Base-by-base conservation (phyloP, 495 filamentous ascomycete species). In the Penicillium bialowiezense region DNA sequence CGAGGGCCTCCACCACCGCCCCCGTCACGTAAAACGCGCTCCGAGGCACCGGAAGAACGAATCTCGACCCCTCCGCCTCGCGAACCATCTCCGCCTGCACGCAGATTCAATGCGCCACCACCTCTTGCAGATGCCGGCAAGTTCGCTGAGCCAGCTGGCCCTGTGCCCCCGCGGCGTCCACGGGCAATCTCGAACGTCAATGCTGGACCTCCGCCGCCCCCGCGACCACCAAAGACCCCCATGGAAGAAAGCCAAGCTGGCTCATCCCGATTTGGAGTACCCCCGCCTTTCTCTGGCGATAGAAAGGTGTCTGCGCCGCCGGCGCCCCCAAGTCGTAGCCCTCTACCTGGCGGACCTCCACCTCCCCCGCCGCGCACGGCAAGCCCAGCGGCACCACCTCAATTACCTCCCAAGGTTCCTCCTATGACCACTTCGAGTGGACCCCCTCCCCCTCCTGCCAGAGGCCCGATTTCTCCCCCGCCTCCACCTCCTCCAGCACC, bases 101-200 rank as follows among this genome's bases (percentile, higher is more conserved):
- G 58, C 15, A 80, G 77, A 56, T 96, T 92, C 60, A 78, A 81
- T 48, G 91, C 89, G 18, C 91, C 91, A 15, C 91, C 91, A 52
- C 88, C 91, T 15, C 67, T 96, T 39, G 79, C 88, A 48, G 89
- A 93, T 63, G 91, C 91, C 33, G 91, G 91, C 4, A 91, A 88
- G 65, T 92, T 78, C 56, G 84, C 83, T 3, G 71, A 84, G 57
- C 68, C 74, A 15, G 76, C 76, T 28, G 66, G 71, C 14, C 80
- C 80, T 26, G 60, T 73, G 6, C 71, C 75, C 8, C 78, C 81
- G 13, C 60, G 67, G 24, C 74, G 85, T 48, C 73, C 76, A 32
- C 74, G 84, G 47, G 81, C 86, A 33, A 50, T 70, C 20, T 86
- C 85, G 9, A 68, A 81, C 12, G 68, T 79, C 15, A 80, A 78